phyloP scores from a whole-genome alignment of 2,329 filamentous ascomycete genomes.

The Aspergillus fructus region DNA sequence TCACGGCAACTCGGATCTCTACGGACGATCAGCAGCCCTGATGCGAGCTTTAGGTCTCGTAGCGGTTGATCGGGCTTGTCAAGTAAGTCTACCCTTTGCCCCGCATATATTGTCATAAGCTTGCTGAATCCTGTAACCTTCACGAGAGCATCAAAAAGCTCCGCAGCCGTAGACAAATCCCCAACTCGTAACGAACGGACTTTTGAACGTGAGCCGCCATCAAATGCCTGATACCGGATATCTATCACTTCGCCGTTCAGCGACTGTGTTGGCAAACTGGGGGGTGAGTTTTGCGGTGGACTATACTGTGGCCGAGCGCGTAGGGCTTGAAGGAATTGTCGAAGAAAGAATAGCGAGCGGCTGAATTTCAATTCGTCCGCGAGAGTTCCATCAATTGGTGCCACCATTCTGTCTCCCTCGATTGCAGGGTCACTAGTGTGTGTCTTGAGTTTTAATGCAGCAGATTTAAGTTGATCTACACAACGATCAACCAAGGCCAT shows the following conservation, averaged over 20 bases:
- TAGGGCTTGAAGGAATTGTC: conserved; percentile 62
- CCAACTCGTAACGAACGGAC: conserved; percentile 66
- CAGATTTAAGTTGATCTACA: conserved; percentile 65
- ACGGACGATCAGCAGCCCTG: conserved; percentile 64
- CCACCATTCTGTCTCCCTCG: conserved; percentile 56
- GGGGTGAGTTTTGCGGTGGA: conserved; percentile 59
- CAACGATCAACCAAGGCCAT: conserved; percentile 72
- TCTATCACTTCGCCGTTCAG: conserved; percentile 64
- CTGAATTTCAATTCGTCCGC: conserved; percentile 64
- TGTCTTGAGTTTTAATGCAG: conserved; percentile 59
- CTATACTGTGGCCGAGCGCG: conserved; percentile 57
- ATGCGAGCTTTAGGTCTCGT: conserved; percentile 64
- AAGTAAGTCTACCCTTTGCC: conserved; percentile 62
- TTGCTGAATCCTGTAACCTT: conserved; percentile 73
- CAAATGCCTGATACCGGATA: conserved; percentile 73
- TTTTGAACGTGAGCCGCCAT: conserved; percentile 59
- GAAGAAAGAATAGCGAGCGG: conserved; percentile 67
- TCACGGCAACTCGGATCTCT: conserved; percentile 55
- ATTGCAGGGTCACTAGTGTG: conserved; percentile 41
- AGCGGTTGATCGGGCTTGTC: conserved; percentile 62
- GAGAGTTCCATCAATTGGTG: conserved; percentile 48
- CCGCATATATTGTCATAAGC: conserved; percentile 70
- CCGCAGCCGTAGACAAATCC: conserved; percentile 66
- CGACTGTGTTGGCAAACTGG: conserved; percentile 55
- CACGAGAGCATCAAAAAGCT: conserved; percentile 66